Base-by-base conservation (phyloP, 176 grass and related monocot genomes). In the Ensete glaucum region DNA sequence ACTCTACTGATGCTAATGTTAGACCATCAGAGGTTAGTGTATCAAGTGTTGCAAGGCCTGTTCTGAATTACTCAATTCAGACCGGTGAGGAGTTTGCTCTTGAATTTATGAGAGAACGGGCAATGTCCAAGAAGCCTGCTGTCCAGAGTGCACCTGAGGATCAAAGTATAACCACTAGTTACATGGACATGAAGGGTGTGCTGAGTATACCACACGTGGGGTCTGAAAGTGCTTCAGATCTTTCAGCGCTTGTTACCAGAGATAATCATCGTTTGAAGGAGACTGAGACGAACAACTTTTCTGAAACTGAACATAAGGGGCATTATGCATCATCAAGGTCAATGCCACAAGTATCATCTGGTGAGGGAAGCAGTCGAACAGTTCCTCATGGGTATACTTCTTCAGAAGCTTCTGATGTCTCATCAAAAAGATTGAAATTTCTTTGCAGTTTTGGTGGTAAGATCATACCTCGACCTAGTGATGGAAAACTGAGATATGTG, bases 41-140 rank as follows among this genome's bases (percentile, higher is more conserved):
- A 15, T 80, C 82, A 43, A 67, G 77, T 54, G 52, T 66, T 17
- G 11, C 48, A 64, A 87, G 82, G 77, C 91, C 96, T 77, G 96
- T 94, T 1, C 88, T 99, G 59, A 99, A 99, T 73, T 99, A 83
- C 75, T 99, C 96, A 63, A 99, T 99, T 81, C 93, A 97, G 78
- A 99, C 96, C 0, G 96, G 96, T 23, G 96, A 99, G 73, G 96
- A 95, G 58, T 99, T 99, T 71, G 86, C 95, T 14, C 75, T 99
- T 74, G 96, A 99, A 62, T 99, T 99, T 77, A 95, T 99, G 91
- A 81, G 88, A 76, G 92, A 96, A 54, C 88, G 92, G 57, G 85
- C 77, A 76, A 87, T 91, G 51, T 64, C 88, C 73, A 91, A 91
- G 79, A 99, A 93, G 48, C 69, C 82, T 29, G 60, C 52, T 12